Percentiles rank a stretch among this genome's conserved stretches.
Conservation (phyloP, 164 flowering plant species). For the Kingdonia uniflora region DNA sequence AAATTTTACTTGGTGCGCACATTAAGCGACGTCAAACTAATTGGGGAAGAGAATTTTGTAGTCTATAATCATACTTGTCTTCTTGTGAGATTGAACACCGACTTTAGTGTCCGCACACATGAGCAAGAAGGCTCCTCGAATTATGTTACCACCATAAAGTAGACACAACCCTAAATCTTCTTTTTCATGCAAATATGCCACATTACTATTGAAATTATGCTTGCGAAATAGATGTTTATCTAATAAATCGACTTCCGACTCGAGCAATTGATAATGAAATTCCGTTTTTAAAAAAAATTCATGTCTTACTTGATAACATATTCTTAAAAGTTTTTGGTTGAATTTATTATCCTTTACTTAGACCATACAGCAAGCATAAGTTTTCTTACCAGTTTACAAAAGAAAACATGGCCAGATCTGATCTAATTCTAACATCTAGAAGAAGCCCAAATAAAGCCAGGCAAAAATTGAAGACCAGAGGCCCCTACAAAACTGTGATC, state of each 20-base stretch:
- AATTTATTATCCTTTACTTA: not conserved
- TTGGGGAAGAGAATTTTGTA: too few species aligned
- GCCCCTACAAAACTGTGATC: too few species aligned
- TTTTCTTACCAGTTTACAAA: not conserved
- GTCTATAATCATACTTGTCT: too few species aligned
- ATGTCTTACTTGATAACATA: not conserved
- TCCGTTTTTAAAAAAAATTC: not conserved
- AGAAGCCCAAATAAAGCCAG: too few species aligned
- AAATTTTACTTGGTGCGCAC: too few species aligned
- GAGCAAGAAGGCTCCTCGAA: not conserved
- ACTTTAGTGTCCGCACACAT: not conserved
- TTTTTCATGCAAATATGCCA: not conserved
- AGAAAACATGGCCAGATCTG: too few species aligned
- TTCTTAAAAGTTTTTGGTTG: not conserved
- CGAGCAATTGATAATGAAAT: not conserved
- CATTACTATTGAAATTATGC: not conserved
- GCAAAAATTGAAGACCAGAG: too few species aligned
- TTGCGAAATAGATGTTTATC: not conserved
- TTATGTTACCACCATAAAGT: not conserved
- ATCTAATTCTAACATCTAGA: too few species aligned
- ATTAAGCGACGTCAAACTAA: too few species aligned
- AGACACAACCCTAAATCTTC: not conserved
- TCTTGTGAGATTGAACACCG: not conserved
- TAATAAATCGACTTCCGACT: not conserved
- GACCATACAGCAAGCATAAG: not conserved